These are phyloP conservation scores for Sanghuangporus baumii DNA, from an alignment of 1,284 basidiomycete species.

Conservation along the genomic window DNA sequence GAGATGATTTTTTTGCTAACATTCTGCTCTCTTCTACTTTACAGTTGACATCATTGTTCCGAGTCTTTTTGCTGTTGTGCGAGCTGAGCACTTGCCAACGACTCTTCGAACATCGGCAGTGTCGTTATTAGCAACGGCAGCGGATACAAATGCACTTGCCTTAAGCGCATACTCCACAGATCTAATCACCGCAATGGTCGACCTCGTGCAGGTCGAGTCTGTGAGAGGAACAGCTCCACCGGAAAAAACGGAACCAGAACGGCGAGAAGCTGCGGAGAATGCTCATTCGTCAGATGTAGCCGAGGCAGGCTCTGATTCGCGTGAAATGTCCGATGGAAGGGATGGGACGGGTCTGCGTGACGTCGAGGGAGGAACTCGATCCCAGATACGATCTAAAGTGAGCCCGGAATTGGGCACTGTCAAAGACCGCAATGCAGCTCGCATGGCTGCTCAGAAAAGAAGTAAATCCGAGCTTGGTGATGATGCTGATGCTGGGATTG, in stretches of 20 bases:
- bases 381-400: background rate
- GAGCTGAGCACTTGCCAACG: constrained; percentile 56
- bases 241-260: background rate
- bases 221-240: constrained; percentile 25
- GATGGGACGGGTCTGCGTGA: background rate
- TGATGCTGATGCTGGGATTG: background rate
- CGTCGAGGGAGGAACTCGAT: background rate
- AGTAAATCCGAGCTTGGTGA: background rate
- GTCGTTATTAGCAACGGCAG: constrained; percentile 75
- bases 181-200: constrained; percentile 62
- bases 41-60: constrained; percentile 71
- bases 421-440: background rate
- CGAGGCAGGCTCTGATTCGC: background rate
- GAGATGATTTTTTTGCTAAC: background rate
- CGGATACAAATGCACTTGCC: constrained; percentile 57
- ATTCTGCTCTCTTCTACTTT: background rate
- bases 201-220: constrained; percentile 75
- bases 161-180: constrained; percentile 60
- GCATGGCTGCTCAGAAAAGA: background rate
- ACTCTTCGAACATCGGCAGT: constrained; percentile 75
- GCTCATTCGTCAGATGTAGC: background rate
- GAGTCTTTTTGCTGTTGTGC: constrained; percentile 55
- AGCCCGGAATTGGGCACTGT: constrained; percentile 16
- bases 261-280: background rate
- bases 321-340: background rate